A percentile compares a stretch with the other conserved stretches of the same genome.
Conservation (phyloP, 1,139 yeast genomes). For the Yamadazyma dushanensis region DNA sequence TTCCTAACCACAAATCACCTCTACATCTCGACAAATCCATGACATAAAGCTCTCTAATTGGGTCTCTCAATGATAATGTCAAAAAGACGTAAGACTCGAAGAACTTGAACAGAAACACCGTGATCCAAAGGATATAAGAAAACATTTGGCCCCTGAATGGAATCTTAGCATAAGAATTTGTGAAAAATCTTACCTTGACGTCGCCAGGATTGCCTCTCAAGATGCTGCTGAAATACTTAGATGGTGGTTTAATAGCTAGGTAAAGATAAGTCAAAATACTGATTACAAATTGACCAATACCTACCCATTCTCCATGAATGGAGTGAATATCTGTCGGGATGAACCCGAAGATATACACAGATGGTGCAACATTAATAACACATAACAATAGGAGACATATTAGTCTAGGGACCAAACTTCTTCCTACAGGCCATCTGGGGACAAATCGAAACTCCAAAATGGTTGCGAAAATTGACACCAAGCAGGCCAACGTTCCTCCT, state of each 20-base stretch:
- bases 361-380: conserved; percentile 56
- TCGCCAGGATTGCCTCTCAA: conserved; percentile 3
- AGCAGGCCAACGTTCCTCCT: conserved; percentile 71
- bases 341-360: conserved; percentile 57
- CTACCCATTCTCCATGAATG: conserved; percentile 46
- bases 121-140: conserved; percentile 66
- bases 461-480: conserved; percentile 63
- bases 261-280: conserved; percentile 63
- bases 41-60: conserved; percentile 64
- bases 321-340: conserved; percentile 55
- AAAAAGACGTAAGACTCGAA: conserved; percentile 80
- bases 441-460: conserved; percentile 64
- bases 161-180: conserved; percentile 49
- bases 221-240: conserved; percentile 42
- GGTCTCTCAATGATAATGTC: conserved; percentile 76
- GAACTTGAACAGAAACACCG: conserved; percentile 71
- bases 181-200: conserved; percentile 9
- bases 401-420: conserved; percentile 45
- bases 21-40: conserved; percentile 61
- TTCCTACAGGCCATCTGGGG: conserved; percentile 72
- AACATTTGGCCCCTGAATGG: conserved; percentile 50
- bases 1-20: conserved; percentile 57
- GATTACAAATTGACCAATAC: conserved; percentile 58
- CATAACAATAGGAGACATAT: conserved; percentile 44
- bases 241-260: conserved; percentile 55